Percentiles rank a stretch among this genome's conserved stretches.
Evolutionary conservation across 1,284 basidiomycete species (phyloP).

Genomic region (Malassezia globosa): DNA sequence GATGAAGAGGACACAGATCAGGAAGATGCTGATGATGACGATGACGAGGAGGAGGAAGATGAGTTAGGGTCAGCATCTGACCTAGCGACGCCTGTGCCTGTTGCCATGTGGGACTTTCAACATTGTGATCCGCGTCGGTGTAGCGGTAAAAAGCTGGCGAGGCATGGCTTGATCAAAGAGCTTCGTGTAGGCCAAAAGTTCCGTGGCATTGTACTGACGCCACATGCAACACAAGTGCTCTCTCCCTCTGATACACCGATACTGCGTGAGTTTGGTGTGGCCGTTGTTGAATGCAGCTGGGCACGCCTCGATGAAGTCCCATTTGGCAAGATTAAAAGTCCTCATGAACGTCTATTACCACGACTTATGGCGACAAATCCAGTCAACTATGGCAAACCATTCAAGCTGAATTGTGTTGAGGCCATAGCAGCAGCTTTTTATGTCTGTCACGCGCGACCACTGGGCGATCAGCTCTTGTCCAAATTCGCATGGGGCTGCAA

Average conservation of each 20-base stretch:
- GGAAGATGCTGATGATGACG: constrained; percentile 7
- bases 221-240: constrained; percentile 69
- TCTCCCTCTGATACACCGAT: constrained; percentile 76
- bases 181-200: constrained; percentile 76
- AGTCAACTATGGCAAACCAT: constrained; percentile 43
- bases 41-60: constrained; percentile 6
- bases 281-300: constrained; percentile 97
- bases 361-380: constrained; percentile 44
- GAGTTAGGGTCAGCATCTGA: constrained; percentile 3
- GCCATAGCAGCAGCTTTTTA: constrained; percentile 40
- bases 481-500: constrained; percentile 41
- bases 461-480: constrained; percentile 28
- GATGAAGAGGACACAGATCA: constrained; percentile 11
- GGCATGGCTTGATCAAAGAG: constrained; percentile 72
- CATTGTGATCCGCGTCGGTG: constrained; percentile 92
- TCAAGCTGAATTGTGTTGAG: constrained; percentile 45
- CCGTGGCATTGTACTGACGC: constrained; percentile 85
- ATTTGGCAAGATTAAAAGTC: constrained; percentile 81
- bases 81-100: constrained; percentile 20
- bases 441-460: constrained; percentile 24
- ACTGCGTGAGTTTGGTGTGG: constrained; percentile 64
- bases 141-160: constrained; percentile 82
- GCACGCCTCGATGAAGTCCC: constrained; percentile 86
- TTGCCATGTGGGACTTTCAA: constrained; percentile 62
- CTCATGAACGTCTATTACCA: constrained; percentile 65